These are phyloP conservation scores for Globisporangium acanthophoron DNA, from an alignment of 352 stramenopile genomes.

Conservation along the genomic window DNA sequence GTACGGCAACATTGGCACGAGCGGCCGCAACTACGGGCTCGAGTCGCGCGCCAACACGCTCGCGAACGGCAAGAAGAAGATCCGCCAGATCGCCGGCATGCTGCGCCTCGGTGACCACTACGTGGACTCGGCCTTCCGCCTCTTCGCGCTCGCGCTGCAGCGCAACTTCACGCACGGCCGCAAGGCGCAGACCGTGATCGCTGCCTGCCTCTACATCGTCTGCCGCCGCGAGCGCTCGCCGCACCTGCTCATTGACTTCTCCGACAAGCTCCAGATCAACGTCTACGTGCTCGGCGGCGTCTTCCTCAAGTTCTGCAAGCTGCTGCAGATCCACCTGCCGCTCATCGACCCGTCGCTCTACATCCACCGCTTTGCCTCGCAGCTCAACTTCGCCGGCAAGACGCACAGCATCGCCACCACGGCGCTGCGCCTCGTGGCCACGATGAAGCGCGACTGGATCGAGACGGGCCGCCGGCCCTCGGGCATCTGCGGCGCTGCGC, in stretches of 20 bases:
- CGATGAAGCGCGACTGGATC: constrained; percentile 99
- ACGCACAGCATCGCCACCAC: constrained; percentile 93
- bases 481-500: constrained; percentile 95
- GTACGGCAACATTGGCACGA: constrained; percentile 85
- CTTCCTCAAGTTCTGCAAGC: constrained; percentile 90
- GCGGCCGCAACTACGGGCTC: constrained; percentile 89
- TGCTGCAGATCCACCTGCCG: constrained; percentile 95
- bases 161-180: constrained; percentile 97
- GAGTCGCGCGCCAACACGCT: constrained; percentile 96
- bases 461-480: constrained; percentile 94
- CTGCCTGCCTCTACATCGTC: constrained; percentile 98
- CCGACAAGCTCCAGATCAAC: constrained; percentile 96
- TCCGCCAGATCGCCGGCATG: constrained; percentile 91
- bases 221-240: constrained; percentile 97
- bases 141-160: constrained; percentile 95
- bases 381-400: constrained; percentile 96
- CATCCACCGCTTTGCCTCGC: constrained; percentile 96
- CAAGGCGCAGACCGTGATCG: constrained; percentile 95
- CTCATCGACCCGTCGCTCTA: constrained; percentile 99
- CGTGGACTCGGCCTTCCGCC: constrained; percentile 94
- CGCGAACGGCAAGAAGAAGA: constrained; percentile 92
- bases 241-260: constrained; percentile 99
- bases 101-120: constrained; percentile 93
- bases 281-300: constrained; percentile 84
- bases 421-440: constrained; percentile 92